Evolutionary conservation across 768 basidiomycete species (phyloP), one percentile per base, ranked within the genome.

Genomic region (Calocybe indica): DNA sequence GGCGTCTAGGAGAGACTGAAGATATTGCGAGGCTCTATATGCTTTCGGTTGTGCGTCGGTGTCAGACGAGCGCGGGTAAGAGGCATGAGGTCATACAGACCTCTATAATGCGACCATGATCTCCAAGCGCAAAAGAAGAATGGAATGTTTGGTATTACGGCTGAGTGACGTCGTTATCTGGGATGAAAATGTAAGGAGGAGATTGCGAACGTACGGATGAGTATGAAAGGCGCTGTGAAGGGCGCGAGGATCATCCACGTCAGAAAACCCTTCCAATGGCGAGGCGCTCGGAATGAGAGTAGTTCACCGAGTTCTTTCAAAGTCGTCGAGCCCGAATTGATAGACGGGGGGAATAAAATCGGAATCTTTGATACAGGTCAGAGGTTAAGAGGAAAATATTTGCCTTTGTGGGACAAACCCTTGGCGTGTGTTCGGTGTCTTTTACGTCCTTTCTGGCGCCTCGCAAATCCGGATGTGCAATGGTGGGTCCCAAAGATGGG

Each of bases 81-180:
- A 38, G 6, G 15, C 11, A 12, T 14, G 10, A 45, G 31, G 6
- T 37, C 48, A 22, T 22, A 28, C 49, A 38, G 48, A 87, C 88
- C 87, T 75, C 73, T 78, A 60, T 84, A 91, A 63, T 92, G 88
- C 36, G 82, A 84, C 88, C 88, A 92, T 37, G 86, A 82, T 38
- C 88, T 74, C 88, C 88, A 92, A 7, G 73, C 77, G 55, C 86
- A 89, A 64, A 87, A 92, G 69, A 92, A 88, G 61, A 92, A 84
- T 0, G 88, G 88, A 14, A 92, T 63, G 60, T 92, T 92, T 30
- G 88, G 89, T 64, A 91, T 79, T 38, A 91, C 59, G 22, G 88
- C 88, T 91, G 49, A 12, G 44, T 5, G 22, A 7, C 40, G 8
- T 11, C 11, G 36, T 14, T 37, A 37, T 11, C 36, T 37, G 11